These are phyloP conservation scores for Hordeum pubiflorum DNA, from an alignment of 202 grass and related monocot species.

Conservation along the genomic window DNA sequence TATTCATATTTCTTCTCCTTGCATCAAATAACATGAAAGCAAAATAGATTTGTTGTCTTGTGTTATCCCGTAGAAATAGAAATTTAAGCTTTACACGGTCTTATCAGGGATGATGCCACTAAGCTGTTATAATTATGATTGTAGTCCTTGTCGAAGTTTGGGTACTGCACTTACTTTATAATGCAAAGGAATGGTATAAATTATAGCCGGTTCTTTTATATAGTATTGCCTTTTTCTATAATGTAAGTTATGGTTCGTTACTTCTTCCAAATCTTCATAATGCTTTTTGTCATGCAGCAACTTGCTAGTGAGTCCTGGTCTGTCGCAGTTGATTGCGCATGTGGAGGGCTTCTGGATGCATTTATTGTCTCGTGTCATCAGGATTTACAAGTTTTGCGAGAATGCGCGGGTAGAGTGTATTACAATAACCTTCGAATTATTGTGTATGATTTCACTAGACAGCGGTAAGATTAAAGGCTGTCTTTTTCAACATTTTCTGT, in stretches of 20 bases:
- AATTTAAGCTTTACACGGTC: not conserved
- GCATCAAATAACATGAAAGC: not conserved
- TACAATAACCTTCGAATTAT: conserved; percentile 67
- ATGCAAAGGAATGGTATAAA: not conserved
- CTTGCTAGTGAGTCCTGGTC: conserved; percentile 61
- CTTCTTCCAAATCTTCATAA: not conserved
- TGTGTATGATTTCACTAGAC: conserved; percentile 73
- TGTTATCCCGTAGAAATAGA: not conserved
- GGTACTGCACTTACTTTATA: not conserved
- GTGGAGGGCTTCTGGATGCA: conserved; percentile 68
- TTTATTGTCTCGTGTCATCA: conserved; percentile 90
- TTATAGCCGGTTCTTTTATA: not conserved
- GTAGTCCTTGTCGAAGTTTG: not conserved
- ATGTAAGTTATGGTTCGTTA: not conserved
- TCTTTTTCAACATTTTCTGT: not conserved
- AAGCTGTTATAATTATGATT: not conserved
- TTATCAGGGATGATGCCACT: not conserved
- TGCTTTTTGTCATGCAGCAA: conserved; percentile 50
- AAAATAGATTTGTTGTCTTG: not conserved
- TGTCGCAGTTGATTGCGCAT: conserved; percentile 68
- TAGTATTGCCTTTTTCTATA: not conserved
- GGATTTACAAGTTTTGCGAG: conserved; percentile 69
- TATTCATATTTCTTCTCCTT: not conserved
- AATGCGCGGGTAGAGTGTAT: conserved; percentile 57
- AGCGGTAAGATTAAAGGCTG: conserved; percentile 35